Evolutionary conservation across 139 green algal genomes (phyloP).

Genomic region (Pleodorina starrii): DNA sequence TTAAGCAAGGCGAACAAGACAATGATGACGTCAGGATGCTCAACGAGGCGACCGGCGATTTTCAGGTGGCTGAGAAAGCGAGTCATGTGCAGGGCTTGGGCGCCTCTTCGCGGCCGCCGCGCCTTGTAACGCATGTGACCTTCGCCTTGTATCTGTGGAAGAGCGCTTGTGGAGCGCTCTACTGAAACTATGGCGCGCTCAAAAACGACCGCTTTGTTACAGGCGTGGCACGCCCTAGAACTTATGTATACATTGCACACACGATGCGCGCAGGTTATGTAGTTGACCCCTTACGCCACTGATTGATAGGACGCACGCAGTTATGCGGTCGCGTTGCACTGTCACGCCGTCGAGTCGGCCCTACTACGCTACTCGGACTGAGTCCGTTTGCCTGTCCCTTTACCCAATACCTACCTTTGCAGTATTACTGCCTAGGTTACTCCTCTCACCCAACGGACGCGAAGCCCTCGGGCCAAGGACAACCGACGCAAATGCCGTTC

Average conservation of each 20-base stretch:
- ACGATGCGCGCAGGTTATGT: background rate
- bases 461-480: background rate
- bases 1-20: conserved; percentile 14
- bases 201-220: background rate
- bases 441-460: background rate
- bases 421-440: conserved; percentile 41
- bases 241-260: background rate
- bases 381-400: too few species aligned
- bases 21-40: conserved; percentile 18
- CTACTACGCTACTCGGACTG: too few species aligned
- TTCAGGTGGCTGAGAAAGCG: background rate
- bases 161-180: too few species aligned
- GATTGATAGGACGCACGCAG: too few species aligned
- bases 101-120: too few species aligned
- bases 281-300: too few species aligned
- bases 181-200: too few species aligned
- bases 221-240: background rate
- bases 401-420: too few species aligned
- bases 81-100: background rate
- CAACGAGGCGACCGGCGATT: background rate
- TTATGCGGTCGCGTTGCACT: too few species aligned
- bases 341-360: too few species aligned
- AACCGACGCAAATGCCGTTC: conserved; percentile 16
- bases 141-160: too few species aligned
- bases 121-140: too few species aligned